Evolutionary conservation across 441 rosid genomes (phyloP), one percentile per base, ranked within the genome.

Genomic region (Euphorbia celastroides): DNA sequence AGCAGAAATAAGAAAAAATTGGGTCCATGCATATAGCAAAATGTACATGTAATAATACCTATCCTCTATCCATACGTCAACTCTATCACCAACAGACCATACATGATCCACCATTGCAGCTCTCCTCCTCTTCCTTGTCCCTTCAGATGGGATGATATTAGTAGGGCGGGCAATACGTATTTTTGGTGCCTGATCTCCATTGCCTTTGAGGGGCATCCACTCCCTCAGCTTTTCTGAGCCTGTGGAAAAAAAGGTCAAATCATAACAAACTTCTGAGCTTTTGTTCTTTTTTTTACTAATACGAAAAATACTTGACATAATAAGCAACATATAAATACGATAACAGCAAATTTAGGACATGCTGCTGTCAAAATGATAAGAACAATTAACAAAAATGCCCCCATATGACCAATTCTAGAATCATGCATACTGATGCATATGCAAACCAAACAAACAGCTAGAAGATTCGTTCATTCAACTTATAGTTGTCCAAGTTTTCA

Each of bases 101-200:
- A 59, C 77, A 79, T 76, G 80, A 71, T 88, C 94, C 20, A 80
- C 92, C 70, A 81, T 78, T 51, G 93, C 93, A 70, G 93, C 90
- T 74, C 99, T 83, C 58, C 93, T 92, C 69, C 99, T 87, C 88
- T 95, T 95, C 82, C 89, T 88, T 23, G 97, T 90, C 80, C 98
- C 98, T 81, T 90, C 96, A 74, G 77, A 87, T 66, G 89, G 92
- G 77, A 87, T 62, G 56, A 80, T 83, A 26, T 56, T 56, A 19
- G 86, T 83, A 78, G 89, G 93, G 61, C 91, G 95, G 70, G 95
- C 81, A 69, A 72, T 58, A 48, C 99, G 94, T 78, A 95, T 79
- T 77, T 77, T 82, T 3, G 99, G 98, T 27, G 86, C 84, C 65
- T 69, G 64, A 60, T 77, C 84, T 76, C 77, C 90, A 71, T 83